Conservation (phyloP, 768 basidiomycete genomes). For the Boletus eberwhitei region DNA sequence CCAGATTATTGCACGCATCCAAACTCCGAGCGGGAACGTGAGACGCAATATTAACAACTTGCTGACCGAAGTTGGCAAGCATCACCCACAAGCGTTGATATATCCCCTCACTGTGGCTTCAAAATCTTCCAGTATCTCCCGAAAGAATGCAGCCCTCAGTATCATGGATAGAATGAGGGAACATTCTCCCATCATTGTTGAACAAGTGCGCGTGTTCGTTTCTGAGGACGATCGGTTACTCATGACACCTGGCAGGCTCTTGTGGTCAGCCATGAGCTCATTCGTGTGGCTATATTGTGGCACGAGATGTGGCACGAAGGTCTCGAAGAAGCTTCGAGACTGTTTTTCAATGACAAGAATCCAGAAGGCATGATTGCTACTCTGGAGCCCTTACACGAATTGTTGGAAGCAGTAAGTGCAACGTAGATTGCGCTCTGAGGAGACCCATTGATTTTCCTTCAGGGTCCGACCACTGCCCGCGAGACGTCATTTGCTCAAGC, state of each 20-base stretch:
- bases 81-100: constrained; percentile 95
- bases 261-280: constrained; percentile 89
- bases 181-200: constrained; percentile 82
- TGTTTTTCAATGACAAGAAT: constrained; percentile 97
- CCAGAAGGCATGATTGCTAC: constrained; percentile 95
- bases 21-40: constrained; percentile 86
- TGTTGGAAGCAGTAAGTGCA: constrained; percentile 75
- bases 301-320: constrained; percentile 99
- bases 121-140: constrained; percentile 83
- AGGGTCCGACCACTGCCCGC: constrained; percentile 92
- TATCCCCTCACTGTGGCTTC: constrained; percentile 96
- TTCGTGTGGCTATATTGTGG: constrained; percentile 97
- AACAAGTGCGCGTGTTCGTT: constrained; percentile 54
- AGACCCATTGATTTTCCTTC: constrained; percentile 5
- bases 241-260: constrained; percentile 50
- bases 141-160: constrained; percentile 75
- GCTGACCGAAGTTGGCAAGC: constrained; percentile 88
- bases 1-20: constrained; percentile 97
- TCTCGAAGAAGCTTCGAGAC: constrained; percentile 92
- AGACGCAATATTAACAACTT: constrained; percentile 86
- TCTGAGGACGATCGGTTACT: neutral
- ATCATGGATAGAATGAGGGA: constrained; percentile 95
- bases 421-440: neutral
- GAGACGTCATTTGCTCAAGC: constrained; percentile 95
- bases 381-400: constrained; percentile 87